These are phyloP conservation scores for Zarea fungicola DNA, from an alignment of 2,329 filamentous ascomycete species.

Conservation along the genomic window DNA sequence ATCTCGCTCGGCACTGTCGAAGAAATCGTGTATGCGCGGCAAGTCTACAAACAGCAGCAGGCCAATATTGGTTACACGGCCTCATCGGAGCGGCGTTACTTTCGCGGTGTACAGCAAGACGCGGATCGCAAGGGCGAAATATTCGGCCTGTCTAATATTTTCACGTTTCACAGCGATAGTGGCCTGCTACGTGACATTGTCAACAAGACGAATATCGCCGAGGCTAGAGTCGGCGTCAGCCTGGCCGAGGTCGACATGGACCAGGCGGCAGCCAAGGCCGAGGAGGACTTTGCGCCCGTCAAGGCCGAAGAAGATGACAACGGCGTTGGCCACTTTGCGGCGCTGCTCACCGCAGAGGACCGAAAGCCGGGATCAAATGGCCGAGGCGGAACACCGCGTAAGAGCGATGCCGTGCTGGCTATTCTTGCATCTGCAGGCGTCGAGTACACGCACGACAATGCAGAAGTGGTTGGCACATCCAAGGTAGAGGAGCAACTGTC, in stretches of 20 bases:
- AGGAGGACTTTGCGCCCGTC: conserved; percentile 37
- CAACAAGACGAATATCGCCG: conserved; percentile 96
- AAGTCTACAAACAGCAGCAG: conserved; percentile 99
- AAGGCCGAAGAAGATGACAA: conserved; percentile 57
- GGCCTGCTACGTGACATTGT: conserved; percentile 90
- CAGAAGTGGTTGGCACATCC: conserved; percentile 88
- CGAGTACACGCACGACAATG: conserved; percentile 94
- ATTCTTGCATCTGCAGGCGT: conserved; percentile 86
- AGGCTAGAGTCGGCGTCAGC: conserved; percentile 78
- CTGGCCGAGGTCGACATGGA: conserved; percentile 73
- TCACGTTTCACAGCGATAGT: conserved; percentile 73
- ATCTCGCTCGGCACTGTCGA: conserved; percentile 91
- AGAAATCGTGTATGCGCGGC: conserved; percentile 92
- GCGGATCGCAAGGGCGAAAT: conserved; percentile 83
- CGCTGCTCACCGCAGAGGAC: conserved; percentile 41
- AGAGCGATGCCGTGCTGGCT: conserved; percentile 75
- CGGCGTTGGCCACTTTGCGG: conserved; percentile 68
- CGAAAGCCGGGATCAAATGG: conserved; percentile 33
- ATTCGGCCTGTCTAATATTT: conserved; percentile 83
- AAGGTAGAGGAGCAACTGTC: conserved; percentile 84
- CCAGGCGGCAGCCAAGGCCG: conserved; percentile 50
- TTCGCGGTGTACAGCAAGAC: conserved; percentile 86
- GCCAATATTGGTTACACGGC: conserved; percentile 96
- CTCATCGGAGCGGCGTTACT: conserved; percentile 87
- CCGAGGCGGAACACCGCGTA: conserved; percentile 34